Conservation (phyloP, 1,284 basidiomycete genomes). For the Apiotrichum gamsii region DNA sequence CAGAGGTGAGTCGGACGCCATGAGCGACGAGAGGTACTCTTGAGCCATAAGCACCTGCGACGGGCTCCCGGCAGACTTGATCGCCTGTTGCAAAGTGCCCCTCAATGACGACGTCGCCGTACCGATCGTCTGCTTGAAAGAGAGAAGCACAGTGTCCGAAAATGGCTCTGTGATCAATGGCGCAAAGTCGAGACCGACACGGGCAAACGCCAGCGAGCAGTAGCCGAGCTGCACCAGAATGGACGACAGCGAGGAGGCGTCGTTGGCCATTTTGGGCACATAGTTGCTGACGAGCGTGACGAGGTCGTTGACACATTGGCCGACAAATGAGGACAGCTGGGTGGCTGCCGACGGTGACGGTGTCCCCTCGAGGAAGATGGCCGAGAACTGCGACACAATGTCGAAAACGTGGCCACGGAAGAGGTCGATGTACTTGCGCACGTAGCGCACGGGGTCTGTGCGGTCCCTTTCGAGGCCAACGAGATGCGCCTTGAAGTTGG, state of each 20-base stretch:
- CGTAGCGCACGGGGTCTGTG: constrained; percentile 66
- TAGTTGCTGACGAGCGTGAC: constrained; percentile 48
- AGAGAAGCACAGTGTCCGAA: constrained; percentile 55
- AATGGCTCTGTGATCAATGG: constrained; percentile 60
- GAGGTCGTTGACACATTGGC: constrained; percentile 54
- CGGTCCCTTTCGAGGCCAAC: constrained; percentile 44
- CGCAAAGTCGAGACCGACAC: constrained; percentile 83
- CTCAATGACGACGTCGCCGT: constrained; percentile 39
- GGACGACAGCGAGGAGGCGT: constrained; percentile 66
- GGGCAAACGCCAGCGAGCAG: constrained; percentile 80
- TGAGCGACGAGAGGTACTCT: constrained; percentile 28
- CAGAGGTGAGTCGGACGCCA: constrained; percentile 16
- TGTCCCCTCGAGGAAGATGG: constrained; percentile 71
- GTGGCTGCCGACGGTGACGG: constrained; percentile 34
- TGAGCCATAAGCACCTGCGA: constrained; percentile 35
- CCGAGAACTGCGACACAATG: constrained; percentile 77
- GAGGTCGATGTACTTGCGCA: constrained; percentile 79
- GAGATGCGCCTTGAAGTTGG: constrained; percentile 52
- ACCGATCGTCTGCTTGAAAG: constrained; percentile 47
- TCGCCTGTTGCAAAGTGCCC: constrained; percentile 23
- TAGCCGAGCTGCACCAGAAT: constrained; percentile 87
- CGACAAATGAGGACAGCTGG: constrained; percentile 57
- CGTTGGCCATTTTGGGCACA: constrained; percentile 51
- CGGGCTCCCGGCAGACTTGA: constrained; percentile 19
- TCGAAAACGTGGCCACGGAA: constrained; percentile 92